These are phyloP conservation scores for Solanum paucissectum DNA, from an alignment of 257 asterid species.

Conservation along the genomic window DNA sequence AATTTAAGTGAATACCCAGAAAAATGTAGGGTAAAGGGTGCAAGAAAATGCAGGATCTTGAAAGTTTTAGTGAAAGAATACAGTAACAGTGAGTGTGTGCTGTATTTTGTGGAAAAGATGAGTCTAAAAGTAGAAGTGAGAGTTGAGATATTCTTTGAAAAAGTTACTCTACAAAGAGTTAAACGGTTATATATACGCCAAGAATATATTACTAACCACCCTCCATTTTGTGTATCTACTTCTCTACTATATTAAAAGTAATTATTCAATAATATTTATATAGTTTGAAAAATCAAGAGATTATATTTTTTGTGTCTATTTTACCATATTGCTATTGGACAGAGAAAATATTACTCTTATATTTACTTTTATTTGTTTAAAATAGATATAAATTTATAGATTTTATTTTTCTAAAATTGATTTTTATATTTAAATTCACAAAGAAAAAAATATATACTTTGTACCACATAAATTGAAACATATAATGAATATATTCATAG, in stretches of 20 bases:
- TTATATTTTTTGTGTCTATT: too few species aligned
- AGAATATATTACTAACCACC: background rate
- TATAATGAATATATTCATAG: too few species aligned
- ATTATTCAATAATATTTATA: rapidly evolving
- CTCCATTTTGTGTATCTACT: background rate
- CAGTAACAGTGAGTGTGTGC: background rate
- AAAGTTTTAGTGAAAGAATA: background rate
- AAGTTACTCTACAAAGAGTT: background rate
- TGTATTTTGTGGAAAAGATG: background rate
- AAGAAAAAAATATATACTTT: background rate
- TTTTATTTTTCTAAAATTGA: background rate
- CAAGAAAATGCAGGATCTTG: slow-evolving; percentile 1
- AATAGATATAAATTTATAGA: background rate
- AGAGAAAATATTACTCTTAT: too few species aligned
- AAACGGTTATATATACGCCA: background rate
- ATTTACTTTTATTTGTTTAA: too few species aligned
- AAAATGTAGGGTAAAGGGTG: background rate
- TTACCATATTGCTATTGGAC: background rate
- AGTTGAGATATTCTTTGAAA: background rate
- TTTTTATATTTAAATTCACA: background rate
- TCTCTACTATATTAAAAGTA: too few species aligned
- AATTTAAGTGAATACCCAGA: background rate
- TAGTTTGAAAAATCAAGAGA: too few species aligned
- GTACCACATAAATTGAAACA: too few species aligned
- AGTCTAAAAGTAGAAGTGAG: background rate